Conservation (phyloP, 1,284 basidiomycete genomes). For the Pseudozyma tsukubaensis region DNA sequence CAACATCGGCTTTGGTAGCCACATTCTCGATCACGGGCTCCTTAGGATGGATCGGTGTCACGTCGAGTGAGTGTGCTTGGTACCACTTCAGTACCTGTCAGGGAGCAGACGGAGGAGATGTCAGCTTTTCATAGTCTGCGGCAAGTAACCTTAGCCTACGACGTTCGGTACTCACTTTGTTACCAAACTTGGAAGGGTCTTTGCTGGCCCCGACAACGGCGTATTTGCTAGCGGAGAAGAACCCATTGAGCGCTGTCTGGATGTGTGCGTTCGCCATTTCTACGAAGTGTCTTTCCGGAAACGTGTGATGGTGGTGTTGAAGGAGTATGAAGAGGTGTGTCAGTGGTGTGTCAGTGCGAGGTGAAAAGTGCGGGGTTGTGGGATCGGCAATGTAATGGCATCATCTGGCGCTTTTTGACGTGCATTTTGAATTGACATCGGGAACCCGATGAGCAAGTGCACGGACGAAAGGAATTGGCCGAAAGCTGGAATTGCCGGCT, state of each 20-base stretch:
- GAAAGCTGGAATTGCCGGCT: conserved; percentile 34
- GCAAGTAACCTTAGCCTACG: background rate
- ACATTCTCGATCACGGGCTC: conserved; percentile 53
- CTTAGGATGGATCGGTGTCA: conserved; percentile 63
- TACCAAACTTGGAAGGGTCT: conserved; percentile 62
- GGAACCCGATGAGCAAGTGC: conserved; percentile 13
- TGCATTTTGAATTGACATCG: conserved; percentile 5
- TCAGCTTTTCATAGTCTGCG: background rate
- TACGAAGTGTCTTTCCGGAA: background rate
- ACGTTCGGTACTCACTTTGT: conserved; percentile 50
- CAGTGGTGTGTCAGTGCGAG: background rate
- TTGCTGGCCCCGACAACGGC: conserved; percentile 64
- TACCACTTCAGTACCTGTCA: conserved; percentile 64
- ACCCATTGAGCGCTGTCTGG: conserved; percentile 41
- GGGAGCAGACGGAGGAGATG: too few species aligned
- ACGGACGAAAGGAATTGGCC: conserved; percentile 4
- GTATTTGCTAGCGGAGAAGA: conserved; percentile 56
- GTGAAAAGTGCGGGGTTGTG: background rate
- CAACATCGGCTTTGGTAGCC: conserved; percentile 27
- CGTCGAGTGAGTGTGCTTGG: conserved; percentile 46
- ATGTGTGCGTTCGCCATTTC: conserved; percentile 42
- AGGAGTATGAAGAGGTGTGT: too few species aligned
- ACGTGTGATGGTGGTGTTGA: background rate
- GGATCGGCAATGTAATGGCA: conserved; percentile 27
- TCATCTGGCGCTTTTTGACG: conserved; percentile 5